Percentiles rank a stretch among this genome's conserved stretches.
phyloP scores from a whole-genome alignment of 2,329 filamentous ascomycete species.

The Colletotrichum kahawae region DNA sequence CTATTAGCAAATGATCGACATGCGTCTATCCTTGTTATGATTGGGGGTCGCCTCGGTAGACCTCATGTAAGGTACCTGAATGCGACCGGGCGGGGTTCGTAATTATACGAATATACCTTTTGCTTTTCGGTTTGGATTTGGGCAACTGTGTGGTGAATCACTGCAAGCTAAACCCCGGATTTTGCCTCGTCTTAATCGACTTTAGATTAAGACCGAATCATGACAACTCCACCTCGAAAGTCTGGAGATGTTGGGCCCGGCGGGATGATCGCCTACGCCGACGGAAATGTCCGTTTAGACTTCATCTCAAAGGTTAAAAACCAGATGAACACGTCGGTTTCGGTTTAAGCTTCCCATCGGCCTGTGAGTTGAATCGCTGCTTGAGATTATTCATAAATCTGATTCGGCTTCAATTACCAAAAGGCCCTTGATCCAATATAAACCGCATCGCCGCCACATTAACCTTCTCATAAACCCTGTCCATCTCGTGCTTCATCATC shows the following conservation, averaged over 20 bases:
- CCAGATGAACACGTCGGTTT: not conserved
- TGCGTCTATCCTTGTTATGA: not conserved
- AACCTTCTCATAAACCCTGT: not conserved
- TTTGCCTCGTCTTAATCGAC: not conserved
- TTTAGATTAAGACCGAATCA: not conserved
- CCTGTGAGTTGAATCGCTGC: accelerated
- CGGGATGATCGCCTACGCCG: not conserved
- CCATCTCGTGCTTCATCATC: not conserved
- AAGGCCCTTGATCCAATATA: not conserved
- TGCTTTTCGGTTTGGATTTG: not conserved
- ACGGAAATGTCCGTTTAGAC: not conserved
- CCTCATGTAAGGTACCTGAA: not conserved
- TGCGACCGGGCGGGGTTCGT: not conserved
- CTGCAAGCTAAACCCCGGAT: not conserved
- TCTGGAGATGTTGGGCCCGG: not conserved
- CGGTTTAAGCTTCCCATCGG: not conserved
- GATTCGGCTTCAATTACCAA: not conserved
- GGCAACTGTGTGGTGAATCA: not conserved
- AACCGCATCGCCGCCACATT: not conserved
- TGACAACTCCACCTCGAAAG: not conserved
- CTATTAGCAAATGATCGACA: not conserved
- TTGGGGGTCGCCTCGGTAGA: not conserved
- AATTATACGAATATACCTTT: not conserved
- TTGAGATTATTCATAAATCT: not conserved
- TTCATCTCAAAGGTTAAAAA: not conserved